Evolutionary conservation across 345 rosid genomes (phyloP), one percentile per base, ranked within the genome.

Genomic region (Durio zibethinus): DNA sequence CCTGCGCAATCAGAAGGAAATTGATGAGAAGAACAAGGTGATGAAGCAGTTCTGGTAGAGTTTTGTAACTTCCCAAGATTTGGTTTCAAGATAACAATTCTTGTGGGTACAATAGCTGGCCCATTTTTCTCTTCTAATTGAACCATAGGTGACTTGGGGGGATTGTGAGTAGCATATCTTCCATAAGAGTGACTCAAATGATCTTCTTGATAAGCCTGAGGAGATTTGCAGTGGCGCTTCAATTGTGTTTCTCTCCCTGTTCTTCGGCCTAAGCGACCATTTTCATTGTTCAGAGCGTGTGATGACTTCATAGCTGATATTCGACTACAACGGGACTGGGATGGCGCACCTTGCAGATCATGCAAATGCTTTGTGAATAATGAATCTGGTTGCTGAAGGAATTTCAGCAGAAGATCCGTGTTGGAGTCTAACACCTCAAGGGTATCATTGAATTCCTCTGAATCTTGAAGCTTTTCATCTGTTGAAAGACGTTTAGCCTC

Each of bases 41-140:
- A 89, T 61, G 89, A 85, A 80, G 82, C 77, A 67, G 70, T 60
- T 81, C 84, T 85, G 72, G 78, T 74, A 75, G 85, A 81, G 85
- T 80, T 83, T 42, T 77, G 87, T 65, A 81, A 76, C 88, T 84
- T 91, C 47, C 89, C 98, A 38, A 88, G 61, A 78, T 89, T 92
- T 75, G 99, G 98, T 78, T 97, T 97, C 78, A 97, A 84, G 77
- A 97, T 94, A 80, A 94, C 96, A 83, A 97, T 97, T 83, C 87
- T 89, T 57, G 98, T 92, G 25, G 92, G 92, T 78, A 82, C 76
- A 72, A 43, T 76, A 60, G 81, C 69, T 7, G 83, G 42, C 69
- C 76, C 87, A 57, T 72, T 81, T 80, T 75, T 89, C 78, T 80
- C 87, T 56, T 87, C 86, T 69, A 77, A 76, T 54, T 76, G 88